Percentiles rank a stretch among this genome's conserved stretches.
phyloP scores from a whole-genome alignment of 2,329 filamentous ascomycete genomes.

The Tolypocladium endophyticum region DNA sequence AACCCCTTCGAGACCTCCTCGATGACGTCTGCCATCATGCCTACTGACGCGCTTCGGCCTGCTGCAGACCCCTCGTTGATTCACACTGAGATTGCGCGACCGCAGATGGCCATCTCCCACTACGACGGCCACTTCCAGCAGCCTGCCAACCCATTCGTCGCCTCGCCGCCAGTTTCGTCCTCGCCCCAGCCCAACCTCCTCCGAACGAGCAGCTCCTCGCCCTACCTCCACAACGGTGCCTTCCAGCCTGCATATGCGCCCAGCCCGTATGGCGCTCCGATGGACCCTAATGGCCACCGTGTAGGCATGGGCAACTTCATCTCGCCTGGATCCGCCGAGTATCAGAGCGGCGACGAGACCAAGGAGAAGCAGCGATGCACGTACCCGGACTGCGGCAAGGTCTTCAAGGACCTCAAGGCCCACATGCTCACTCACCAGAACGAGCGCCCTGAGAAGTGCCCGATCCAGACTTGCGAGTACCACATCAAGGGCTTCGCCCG shows the following conservation, averaged over 20 bases:
- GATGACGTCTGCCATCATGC: conserved; percentile 6
- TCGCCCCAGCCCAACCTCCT: conserved; percentile 35
- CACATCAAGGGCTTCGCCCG: conserved; percentile 85
- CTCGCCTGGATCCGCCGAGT: conserved; percentile 49
- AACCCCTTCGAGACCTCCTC: not conserved
- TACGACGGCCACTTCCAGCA: conserved; percentile 40
- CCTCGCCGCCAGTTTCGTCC: conserved; percentile 51
- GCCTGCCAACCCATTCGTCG: conserved; percentile 36
- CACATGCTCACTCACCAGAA: conserved; percentile 92
- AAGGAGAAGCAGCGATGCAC: conserved; percentile 68
- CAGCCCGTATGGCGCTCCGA: conserved; percentile 40
- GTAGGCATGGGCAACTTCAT: conserved; percentile 61
- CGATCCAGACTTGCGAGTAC: conserved; percentile 85
- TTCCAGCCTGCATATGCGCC: conserved; percentile 44
- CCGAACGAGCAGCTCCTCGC: conserved; percentile 52
- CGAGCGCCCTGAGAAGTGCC: conserved; percentile 88
- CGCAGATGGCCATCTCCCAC: conserved; percentile 32
- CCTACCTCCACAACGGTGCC: conserved; percentile 46
- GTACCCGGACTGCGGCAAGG: conserved; percentile 71
- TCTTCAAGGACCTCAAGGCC: conserved; percentile 85
- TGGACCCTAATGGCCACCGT: conserved; percentile 40
- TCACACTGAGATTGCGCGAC: conserved; percentile 41
- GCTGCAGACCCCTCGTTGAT: conserved; percentile 44
- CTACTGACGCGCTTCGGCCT: conserved; percentile 24
- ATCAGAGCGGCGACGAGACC: conserved; percentile 49